Base-by-base conservation (phyloP, 2,329 filamentous ascomycete species). In the Ophiostoma sp. region DNA sequence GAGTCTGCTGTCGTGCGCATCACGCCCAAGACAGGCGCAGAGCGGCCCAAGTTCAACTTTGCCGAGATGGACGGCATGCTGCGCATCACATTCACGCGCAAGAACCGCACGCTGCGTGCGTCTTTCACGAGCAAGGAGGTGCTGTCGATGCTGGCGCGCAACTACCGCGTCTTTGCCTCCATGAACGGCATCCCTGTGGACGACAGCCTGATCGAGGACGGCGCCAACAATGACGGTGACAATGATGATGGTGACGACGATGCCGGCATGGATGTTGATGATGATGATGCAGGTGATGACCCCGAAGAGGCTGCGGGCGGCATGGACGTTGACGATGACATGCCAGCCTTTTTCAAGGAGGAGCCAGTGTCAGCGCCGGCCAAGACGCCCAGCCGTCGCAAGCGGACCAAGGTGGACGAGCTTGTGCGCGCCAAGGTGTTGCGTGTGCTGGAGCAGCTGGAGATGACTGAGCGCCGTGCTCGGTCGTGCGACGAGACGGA, bases 11-110 rank as follows among this genome's bases (percentile, higher is more conserved):
- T 97, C 7, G 93, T 97, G 67, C 87, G 94, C 72, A 90, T 97
- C 74, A 92, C 94, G 77, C 93, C 93, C 31, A 96, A 97, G 82
- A 85, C 87, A 52, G 93, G 93, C 13, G 83, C 81, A 67, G 87
- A 89, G 74, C 83, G 93, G 52, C 94, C 94, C 69, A 90, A 93
- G 75, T 94, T 98, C 73, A 92, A 89, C 77, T 98, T 94, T 80
- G 93, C 96, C 69, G 95, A 98, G 79, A 97, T 94, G 90, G 94
- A 98, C 77, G 94, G 94, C 11, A 84, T 98, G 77, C 80, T 98
- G n/a, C 10, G 65, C 17, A 88, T 96, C 57, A 88, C 89, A 72
- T 97, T 97, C 75, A 85, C 85, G 73, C 84, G 95, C 75, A 95
- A 96, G 82, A 98, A 98, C 80, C 93, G 94, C 79, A 97, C 93